Evolutionary conservation across 148 eudicot species (phyloP).

Genomic region (Selenicereus undatus): DNA sequence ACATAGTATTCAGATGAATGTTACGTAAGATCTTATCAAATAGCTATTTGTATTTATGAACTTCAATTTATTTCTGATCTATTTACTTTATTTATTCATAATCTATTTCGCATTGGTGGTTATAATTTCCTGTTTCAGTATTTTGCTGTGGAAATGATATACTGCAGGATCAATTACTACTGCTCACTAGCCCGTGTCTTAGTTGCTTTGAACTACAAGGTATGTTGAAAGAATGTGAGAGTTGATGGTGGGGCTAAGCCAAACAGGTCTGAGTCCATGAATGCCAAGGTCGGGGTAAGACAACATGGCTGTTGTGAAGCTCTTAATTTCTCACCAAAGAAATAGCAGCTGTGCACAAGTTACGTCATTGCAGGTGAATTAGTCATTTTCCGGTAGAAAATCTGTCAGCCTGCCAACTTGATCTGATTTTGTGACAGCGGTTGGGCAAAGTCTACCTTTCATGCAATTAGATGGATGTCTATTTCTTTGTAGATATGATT

Average conservation of each 20-base stretch:
- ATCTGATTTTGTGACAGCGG: background rate
- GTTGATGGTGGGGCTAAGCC: background rate
- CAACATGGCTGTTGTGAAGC: background rate
- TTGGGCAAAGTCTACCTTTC: background rate
- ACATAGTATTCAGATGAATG: background rate
- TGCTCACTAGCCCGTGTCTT: background rate
- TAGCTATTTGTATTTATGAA: constrained; percentile 1
- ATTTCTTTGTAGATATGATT: background rate
- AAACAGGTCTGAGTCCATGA: background rate
- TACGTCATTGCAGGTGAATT: background rate
- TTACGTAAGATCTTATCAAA: background rate
- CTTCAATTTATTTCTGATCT: background rate
- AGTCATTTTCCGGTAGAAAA: background rate
- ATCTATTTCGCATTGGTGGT: background rate
- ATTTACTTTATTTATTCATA: background rate
- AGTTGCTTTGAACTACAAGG: background rate
- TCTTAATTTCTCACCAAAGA: background rate
- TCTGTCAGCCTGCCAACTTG: background rate
- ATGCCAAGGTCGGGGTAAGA: background rate
- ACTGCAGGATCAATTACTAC: background rate
- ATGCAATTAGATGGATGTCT: background rate
- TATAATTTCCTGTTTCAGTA: background rate
- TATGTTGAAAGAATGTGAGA: background rate
- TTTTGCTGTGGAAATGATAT: background rate
- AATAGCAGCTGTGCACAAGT: background rate